phyloP scores from a whole-genome alignment of 75 land plant genomes.

The Sequoiadendron giganteum region DNA sequence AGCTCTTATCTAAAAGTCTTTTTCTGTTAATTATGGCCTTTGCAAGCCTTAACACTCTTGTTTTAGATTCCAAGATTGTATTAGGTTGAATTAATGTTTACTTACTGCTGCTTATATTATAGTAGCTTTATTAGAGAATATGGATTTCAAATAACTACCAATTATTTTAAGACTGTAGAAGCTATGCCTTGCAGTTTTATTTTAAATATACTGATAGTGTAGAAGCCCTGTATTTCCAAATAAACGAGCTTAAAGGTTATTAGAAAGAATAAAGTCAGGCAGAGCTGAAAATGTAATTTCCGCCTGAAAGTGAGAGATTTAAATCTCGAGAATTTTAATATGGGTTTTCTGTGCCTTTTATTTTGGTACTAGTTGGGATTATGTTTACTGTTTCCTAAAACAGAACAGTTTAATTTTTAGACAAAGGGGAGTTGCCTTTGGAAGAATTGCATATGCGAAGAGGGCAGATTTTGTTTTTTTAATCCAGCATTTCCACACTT shows the following conservation, averaged over 20 bases:
- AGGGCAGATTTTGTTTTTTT: not conserved
- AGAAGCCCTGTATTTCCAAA: not conserved
- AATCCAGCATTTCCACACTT: not conserved
- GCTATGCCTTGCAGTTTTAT: not conserved
- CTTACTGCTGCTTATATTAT: too few species aligned
- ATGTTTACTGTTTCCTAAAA: not conserved
- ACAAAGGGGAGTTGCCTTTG: not conserved
- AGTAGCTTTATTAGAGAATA: not conserved
- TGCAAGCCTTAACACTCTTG: too few species aligned
- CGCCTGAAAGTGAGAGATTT: not conserved
- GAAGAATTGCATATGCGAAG: too few species aligned
- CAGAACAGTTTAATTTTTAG: not conserved
- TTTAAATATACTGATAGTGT: not conserved
- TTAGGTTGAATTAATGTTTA: not conserved
- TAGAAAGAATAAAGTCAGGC: not conserved
- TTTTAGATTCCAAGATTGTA: too few species aligned
- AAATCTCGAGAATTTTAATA: not conserved
- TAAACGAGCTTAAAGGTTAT: not conserved
- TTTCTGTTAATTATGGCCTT: not conserved
- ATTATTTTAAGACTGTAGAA: too few species aligned
- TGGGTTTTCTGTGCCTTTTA: not conserved
- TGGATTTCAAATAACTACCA: not conserved
- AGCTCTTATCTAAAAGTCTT: not conserved
- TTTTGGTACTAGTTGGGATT: not conserved
- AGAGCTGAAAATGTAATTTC: not conserved